A percentile compares a stretch with the other conserved stretches of the same genome.
Conservation (phyloP, 2,329 filamentous ascomycete genomes). For the Fusarium algeriense region DNA sequence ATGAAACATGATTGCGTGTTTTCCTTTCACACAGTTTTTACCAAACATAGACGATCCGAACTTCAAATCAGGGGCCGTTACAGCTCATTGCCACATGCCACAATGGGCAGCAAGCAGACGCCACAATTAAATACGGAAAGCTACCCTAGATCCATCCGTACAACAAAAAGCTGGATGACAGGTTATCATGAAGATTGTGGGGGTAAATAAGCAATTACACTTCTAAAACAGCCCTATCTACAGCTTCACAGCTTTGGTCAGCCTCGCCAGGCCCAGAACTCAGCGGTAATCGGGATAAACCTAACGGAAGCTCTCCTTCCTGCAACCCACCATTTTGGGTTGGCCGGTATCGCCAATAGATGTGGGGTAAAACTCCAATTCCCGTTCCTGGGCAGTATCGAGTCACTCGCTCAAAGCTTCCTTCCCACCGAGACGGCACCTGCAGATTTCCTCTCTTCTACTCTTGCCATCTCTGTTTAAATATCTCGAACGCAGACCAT, state of each 20-base stretch:
- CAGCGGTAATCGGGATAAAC: conserved; percentile 13
- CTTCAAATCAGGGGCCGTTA: conserved; percentile 1
- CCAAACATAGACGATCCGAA: neutral
- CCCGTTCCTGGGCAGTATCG: conserved; percentile 24
- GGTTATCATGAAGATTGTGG: neutral
- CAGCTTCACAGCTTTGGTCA: conserved; percentile 24
- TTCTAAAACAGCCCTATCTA: neutral
- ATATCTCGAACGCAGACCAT: neutral
- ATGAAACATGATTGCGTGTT: neutral
- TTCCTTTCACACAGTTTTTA: neutral
- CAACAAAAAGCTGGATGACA: neutral
- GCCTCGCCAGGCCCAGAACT: neutral
- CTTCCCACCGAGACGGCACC: conserved; percentile 41
- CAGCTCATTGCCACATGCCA: conserved; percentile 12
- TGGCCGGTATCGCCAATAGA: conserved; percentile 46
- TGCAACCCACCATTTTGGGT: conserved; percentile 40
- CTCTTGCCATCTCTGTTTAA: neutral
- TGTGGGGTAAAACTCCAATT: conserved; percentile 45
- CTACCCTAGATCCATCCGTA: conserved; percentile 8
- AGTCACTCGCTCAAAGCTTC: conserved; percentile 39
- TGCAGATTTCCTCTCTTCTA: conserved; percentile 13
- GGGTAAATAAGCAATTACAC: neutral
- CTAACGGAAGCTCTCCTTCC: conserved; percentile 3
- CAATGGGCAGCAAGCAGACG: conserved; percentile 7
- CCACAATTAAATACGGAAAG: conserved; percentile 9